A percentile compares a stretch with the other conserved stretches of the same genome.
phyloP scores from a whole-genome alignment of 208 protist genomes.

The Acanthamoeba castellanii region DNA sequence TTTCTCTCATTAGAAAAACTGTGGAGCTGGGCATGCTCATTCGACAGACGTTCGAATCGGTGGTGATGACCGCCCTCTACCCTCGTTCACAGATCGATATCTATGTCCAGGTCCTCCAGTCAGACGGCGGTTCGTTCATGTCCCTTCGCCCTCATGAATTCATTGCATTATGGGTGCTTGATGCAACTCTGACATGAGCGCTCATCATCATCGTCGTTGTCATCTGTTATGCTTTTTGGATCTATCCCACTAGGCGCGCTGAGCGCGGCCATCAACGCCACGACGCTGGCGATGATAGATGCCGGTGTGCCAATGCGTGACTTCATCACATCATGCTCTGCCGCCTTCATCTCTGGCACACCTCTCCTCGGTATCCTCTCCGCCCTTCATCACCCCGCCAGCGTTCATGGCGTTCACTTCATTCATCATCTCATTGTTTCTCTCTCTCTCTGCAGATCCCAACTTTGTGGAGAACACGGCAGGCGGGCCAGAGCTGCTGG shows the following conservation, averaged over 20 bases:
- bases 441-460: conserved; percentile 77
- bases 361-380: conserved; percentile 84
- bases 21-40: conserved; percentile 87
- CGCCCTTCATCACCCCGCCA: not conserved
- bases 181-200: not conserved
- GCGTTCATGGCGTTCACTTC: not conserved
- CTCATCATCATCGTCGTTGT: not conserved
- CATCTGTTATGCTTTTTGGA: not conserved
- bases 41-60: conserved; percentile 87
- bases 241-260: not conserved
- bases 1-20: not conserved
- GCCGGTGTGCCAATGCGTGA: conserved; percentile 94
- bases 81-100: conserved; percentile 93
- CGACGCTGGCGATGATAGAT: conserved; percentile 93
- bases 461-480: conserved; percentile 89
- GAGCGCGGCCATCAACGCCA: conserved; percentile 91
- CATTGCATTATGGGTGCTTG: no score
- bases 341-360: conserved; percentile 88
- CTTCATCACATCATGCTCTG: conserved; percentile 89
- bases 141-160: conserved; percentile 22
- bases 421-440: not conserved
- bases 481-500: conserved; percentile 87
- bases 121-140: conserved; percentile 89
- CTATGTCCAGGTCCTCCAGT: conserved; percentile 91
- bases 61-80: conserved; percentile 81